Evolutionary conservation across 805 yeast species (phyloP).

Genomic region (Jamesozyma piceae): DNA sequence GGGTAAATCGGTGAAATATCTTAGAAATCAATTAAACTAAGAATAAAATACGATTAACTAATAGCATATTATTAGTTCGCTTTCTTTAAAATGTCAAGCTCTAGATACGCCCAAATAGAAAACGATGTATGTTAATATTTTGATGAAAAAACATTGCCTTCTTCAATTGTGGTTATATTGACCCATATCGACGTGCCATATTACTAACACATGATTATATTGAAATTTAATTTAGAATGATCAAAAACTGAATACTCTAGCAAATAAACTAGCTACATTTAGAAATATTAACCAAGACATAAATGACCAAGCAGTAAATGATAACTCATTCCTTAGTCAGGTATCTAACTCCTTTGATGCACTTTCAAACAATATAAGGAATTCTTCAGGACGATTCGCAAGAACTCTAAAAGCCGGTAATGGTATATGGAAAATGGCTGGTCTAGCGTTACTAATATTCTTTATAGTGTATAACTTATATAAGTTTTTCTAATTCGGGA

Average conservation of each 20-base stretch:
- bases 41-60: not conserved
- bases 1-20: too few species aligned
- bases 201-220: not conserved
- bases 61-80: not conserved
- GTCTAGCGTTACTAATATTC: constrained; percentile 43
- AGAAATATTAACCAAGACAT: constrained; percentile 61
- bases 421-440: constrained; percentile 50
- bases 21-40: too few species aligned
- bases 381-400: constrained; percentile 43
- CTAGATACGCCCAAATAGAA: constrained; percentile 28
- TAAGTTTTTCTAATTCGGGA: constrained; percentile 34
- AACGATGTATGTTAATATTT: constrained; percentile 10
- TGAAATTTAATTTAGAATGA: constrained; percentile 40
- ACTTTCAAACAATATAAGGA: constrained; percentile 40
- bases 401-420: constrained; percentile 53
- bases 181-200: not conserved
- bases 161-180: too few species aligned
- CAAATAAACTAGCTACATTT: constrained; percentile 55
- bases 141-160: too few species aligned
- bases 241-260: constrained; percentile 49
- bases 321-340: constrained; percentile 33
- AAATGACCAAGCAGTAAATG: constrained; percentile 52
- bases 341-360: constrained; percentile 44
- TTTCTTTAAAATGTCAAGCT: constrained; percentile 20
- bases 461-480: constrained; percentile 48